Evolutionary conservation across 2,329 filamentous ascomycete genomes (phyloP).

Genomic region (Ilyonectria mors-panacis): DNA sequence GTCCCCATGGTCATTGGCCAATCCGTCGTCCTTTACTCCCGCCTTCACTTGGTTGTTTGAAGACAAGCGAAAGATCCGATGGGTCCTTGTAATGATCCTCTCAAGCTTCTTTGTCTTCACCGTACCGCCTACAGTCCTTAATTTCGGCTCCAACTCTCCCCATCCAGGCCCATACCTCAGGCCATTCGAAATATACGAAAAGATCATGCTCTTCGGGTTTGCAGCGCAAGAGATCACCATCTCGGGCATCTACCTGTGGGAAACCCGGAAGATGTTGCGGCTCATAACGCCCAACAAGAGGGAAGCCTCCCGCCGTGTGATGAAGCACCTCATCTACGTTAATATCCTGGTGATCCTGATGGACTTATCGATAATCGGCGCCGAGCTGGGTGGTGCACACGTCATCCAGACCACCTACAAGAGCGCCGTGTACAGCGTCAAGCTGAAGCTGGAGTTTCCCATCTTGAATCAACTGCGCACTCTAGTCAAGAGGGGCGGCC

Average conservation of each 20-base stretch:
- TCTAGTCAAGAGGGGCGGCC: too few relatives aligned
- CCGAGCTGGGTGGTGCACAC: conserved; percentile 13
- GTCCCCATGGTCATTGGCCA: conserved; percentile 25
- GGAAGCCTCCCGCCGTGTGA: not conserved
- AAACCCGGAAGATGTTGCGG: conserved; percentile 22
- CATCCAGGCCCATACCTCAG: conserved; percentile 51
- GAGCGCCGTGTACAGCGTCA: conserved; percentile 24
- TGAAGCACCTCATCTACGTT: conserved; percentile 25
- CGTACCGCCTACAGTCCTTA: conserved; percentile 31
- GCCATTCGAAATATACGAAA: conserved; percentile 20
- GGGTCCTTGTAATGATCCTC: conserved; percentile 20
- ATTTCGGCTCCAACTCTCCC: conserved; percentile 54
- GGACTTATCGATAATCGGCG: conserved; percentile 19
- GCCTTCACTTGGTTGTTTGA: conserved; percentile 22
- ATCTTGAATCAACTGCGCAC: conserved; percentile 9
- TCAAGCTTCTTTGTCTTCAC: conserved; percentile 18
- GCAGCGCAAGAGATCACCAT: conserved; percentile 25
- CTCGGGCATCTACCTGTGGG: conserved; percentile 22
- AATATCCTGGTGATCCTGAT: conserved; percentile 22
- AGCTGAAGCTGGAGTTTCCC: conserved; percentile 23
- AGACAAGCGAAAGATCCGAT: conserved; percentile 13
- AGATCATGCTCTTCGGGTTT: conserved; percentile 20
- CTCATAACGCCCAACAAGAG: not conserved
- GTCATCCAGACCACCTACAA: conserved; percentile 27
- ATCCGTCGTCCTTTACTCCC: conserved; percentile 26